phyloP scores from a whole-genome alignment of 352 stramenopile species.

The Phytophthora quininea region DNA sequence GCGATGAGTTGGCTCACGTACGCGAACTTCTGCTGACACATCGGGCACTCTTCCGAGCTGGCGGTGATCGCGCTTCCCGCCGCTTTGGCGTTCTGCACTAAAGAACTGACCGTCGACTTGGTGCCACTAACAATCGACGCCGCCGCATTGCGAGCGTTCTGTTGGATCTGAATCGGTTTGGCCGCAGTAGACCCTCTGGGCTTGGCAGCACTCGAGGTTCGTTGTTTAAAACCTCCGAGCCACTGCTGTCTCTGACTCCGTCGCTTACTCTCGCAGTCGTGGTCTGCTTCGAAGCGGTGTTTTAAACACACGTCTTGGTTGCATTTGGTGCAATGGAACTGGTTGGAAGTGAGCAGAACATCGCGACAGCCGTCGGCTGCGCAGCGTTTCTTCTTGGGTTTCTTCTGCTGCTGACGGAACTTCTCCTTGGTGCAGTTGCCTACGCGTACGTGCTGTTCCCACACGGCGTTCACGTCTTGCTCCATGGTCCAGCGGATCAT shows the following conservation, averaged over 20 bases:
- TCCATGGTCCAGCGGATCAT: slow-evolving; percentile 73
- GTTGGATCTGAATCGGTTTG: slow-evolving; percentile 27
- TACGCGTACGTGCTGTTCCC: slow-evolving; percentile 69
- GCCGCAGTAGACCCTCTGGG: slow-evolving; percentile 7
- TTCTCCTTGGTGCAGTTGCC: slow-evolving; percentile 55
- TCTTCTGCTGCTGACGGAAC: slow-evolving; percentile 42
- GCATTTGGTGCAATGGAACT: slow-evolving; percentile 76
- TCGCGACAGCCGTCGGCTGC: slow-evolving; percentile 61
- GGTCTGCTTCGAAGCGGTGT: slow-evolving; percentile 81
- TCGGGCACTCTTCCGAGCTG: slow-evolving; percentile 64
- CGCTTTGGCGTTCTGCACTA: slow-evolving; percentile 59
- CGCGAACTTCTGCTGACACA: slow-evolving; percentile 75
- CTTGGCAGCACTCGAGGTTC: slow-evolving; percentile 14
- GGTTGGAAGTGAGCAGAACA: slow-evolving; percentile 68
- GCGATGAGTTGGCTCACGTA: slow-evolving; percentile 79
- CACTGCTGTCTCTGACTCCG: slow-evolving; percentile 48
- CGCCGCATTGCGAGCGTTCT: slow-evolving; percentile 40
- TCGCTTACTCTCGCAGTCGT: slow-evolving; percentile 55
- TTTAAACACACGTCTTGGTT: slow-evolving; percentile 73
- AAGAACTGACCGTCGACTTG: slow-evolving; percentile 45
- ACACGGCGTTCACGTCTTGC: slow-evolving; percentile 79
- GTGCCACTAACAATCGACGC: slow-evolving; percentile 42
- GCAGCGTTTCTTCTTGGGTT: slow-evolving; percentile 80
- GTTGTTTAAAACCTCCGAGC: slow-evolving; percentile 27
- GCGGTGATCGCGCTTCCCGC: slow-evolving; percentile 36